Percentiles rank a stretch among this genome's conserved stretches.
phyloP scores from a whole-genome alignment of 176 grass and related monocot genomes.

The Oryza glumipatula region DNA sequence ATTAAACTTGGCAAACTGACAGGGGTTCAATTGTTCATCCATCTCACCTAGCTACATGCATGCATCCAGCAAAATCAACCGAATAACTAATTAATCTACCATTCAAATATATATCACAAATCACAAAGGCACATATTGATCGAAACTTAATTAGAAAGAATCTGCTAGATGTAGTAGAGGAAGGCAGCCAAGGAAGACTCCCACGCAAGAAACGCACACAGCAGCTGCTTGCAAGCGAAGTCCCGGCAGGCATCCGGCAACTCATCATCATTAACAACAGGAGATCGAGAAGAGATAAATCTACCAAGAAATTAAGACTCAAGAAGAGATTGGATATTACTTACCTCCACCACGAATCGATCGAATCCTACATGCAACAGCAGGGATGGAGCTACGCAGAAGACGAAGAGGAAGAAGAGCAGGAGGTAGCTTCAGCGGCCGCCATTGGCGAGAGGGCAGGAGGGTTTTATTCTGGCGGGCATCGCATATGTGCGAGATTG shows the following conservation, averaged over 20 bases:
- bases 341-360: too few species aligned
- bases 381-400: too few species aligned
- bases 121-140: background rate
- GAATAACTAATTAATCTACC: too few species aligned
- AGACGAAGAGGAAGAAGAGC: background rate
- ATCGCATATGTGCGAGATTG: background rate
- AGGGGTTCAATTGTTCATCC: background rate
- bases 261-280: background rate
- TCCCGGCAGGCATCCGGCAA: background rate
- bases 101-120: background rate
- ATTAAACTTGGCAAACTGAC: background rate
- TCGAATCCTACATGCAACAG: too few species aligned
- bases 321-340: too few species aligned
- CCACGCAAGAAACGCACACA: slow-evolving; percentile 19
- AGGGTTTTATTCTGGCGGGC: background rate
- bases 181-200: background rate
- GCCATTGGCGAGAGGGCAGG: background rate
- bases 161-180: background rate
- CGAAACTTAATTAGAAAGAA: background rate
- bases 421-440: too few species aligned
- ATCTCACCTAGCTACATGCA: background rate
- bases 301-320: background rate
- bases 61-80: background rate
- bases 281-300: background rate
- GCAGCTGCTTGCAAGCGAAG: background rate